Evolutionary conservation across 495 filamentous ascomycete genomes (phyloP).

Genomic region (Talaromyces nanjingensis): DNA sequence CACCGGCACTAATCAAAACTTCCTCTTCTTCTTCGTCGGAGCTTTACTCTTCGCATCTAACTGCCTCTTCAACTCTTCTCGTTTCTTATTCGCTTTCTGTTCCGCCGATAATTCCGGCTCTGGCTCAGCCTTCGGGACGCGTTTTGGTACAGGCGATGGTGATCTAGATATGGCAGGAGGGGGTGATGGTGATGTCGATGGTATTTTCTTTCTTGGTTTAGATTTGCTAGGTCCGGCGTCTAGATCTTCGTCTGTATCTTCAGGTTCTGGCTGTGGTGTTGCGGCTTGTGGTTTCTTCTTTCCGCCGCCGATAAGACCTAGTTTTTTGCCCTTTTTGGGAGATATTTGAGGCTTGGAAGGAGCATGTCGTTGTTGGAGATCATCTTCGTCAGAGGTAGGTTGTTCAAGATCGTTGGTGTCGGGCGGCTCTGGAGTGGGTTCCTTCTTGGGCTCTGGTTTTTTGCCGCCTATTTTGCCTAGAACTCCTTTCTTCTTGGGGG

Average conservation of each 20-base stretch:
- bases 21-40: constrained; percentile 61
- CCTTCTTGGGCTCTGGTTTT: constrained; percentile 18
- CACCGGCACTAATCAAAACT: constrained; percentile 37
- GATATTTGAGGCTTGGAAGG: not conserved
- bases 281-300: constrained; percentile 5
- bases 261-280: constrained; percentile 5
- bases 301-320: constrained; percentile 11
- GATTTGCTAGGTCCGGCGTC: constrained; percentile 1
- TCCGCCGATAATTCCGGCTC: constrained; percentile 31
- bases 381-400: not conserved
- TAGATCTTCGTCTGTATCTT: not conserved
- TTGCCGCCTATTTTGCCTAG: constrained; percentile 35
- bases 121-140: constrained; percentile 9
- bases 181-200: constrained; percentile 12
- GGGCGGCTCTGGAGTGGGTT: constrained; percentile 1
- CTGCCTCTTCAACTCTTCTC: constrained; percentile 56
- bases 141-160: not conserved
- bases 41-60: constrained; percentile 58
- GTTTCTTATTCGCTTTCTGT: constrained; percentile 56
- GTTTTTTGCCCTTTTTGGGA: constrained; percentile 6
- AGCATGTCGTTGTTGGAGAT: not conserved
- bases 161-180: constrained; percentile 2
- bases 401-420: not conserved
- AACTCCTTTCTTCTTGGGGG: constrained; percentile 17
- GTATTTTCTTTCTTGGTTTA: not conserved